Evolutionary conservation across 164 flowering plant genomes (phyloP).

Genomic region (Tinospora cordifolia): DNA sequence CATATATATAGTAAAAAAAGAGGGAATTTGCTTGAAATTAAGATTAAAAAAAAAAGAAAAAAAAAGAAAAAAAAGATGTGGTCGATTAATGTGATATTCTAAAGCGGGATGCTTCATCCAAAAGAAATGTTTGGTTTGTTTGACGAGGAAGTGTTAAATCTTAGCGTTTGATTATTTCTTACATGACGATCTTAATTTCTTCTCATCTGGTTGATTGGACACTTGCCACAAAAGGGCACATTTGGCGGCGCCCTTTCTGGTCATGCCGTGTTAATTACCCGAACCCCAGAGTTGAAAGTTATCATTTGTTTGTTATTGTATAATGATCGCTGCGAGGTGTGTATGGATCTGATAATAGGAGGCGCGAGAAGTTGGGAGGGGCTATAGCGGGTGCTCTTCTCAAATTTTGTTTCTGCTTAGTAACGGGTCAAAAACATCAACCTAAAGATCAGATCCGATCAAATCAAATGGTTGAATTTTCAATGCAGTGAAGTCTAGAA

Average conservation of each 20-base stretch:
- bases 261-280: not conserved
- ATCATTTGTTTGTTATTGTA: not conserved
- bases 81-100: not conserved
- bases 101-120: not conserved
- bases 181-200: not conserved
- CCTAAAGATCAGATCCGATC: constrained; percentile 25
- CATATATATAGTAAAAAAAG: not conserved
- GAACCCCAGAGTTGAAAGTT: not conserved
- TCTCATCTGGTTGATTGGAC: constrained; percentile 3
- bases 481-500: not conserved
- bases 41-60: not conserved
- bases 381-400: constrained; percentile 14
- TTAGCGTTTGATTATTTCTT: not conserved
- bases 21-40: not conserved
- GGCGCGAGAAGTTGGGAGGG: not conserved
- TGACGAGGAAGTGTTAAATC: too few relatives aligned
- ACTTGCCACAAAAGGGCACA: not conserved
- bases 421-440: not conserved
- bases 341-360: not conserved
- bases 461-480: constrained; percentile 18
- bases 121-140: not conserved
- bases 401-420: constrained; percentile 22
- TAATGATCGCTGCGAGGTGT: not conserved
- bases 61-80: constrained; percentile 1
- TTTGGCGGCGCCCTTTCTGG: not conserved